These are phyloP conservation scores for Zygoascus bituminiphila DNA, from an alignment of 805 yeast genomes.

Conservation along the genomic window DNA sequence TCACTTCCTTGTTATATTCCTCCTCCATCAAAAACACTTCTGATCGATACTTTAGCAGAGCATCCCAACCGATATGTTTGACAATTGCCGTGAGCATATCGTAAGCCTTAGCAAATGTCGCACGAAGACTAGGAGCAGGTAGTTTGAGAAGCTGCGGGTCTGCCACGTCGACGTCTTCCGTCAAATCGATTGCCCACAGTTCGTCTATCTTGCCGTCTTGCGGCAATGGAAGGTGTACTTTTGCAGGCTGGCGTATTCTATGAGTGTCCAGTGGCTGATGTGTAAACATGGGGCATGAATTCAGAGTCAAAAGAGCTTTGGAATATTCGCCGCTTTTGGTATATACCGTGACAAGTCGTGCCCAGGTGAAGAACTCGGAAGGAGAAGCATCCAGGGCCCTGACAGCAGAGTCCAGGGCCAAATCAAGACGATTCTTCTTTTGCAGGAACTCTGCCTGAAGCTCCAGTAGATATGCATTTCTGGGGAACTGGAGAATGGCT, in stretches of 20 bases:
- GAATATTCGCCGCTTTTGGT: slow-evolving; percentile 46
- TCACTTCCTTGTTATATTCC: slow-evolving; percentile 41
- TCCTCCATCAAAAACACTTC: slow-evolving; percentile 74
- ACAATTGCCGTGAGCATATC: slow-evolving; percentile 62
- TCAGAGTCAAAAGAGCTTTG: slow-evolving; percentile 58
- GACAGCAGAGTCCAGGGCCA: slow-evolving; percentile 53
- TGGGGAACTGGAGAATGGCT: slow-evolving; percentile 36
- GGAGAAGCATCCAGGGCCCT: slow-evolving; percentile 63
- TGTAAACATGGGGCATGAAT: slow-evolving; percentile 65
- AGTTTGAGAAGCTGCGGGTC: slow-evolving; percentile 44
- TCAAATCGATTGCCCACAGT: slow-evolving; percentile 38
- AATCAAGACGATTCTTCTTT: slow-evolving; percentile 41
- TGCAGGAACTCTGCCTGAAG: slow-evolving; percentile 60
- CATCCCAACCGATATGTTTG: slow-evolving; percentile 75
- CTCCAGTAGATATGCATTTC: slow-evolving; percentile 49
- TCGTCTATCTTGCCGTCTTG: slow-evolving; percentile 43
- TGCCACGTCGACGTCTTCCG: slow-evolving; percentile 29
- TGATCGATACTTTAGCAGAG: slow-evolving; percentile 55
- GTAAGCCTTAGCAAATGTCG: slow-evolving; percentile 55
- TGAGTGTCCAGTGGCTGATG: slow-evolving; percentile 39
- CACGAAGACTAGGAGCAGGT: slow-evolving; percentile 43
- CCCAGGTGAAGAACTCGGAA: slow-evolving; percentile 70
- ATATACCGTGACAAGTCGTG: slow-evolving; percentile 50
- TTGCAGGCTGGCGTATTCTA: slow-evolving; percentile 37
- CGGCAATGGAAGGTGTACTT: slow-evolving; percentile 43